Percentiles rank a stretch among this genome's conserved stretches.
These are phyloP conservation scores for Naganishia sp. DNA, from an alignment of 1,284 basidiomycete species.

Conservation along the genomic window DNA sequence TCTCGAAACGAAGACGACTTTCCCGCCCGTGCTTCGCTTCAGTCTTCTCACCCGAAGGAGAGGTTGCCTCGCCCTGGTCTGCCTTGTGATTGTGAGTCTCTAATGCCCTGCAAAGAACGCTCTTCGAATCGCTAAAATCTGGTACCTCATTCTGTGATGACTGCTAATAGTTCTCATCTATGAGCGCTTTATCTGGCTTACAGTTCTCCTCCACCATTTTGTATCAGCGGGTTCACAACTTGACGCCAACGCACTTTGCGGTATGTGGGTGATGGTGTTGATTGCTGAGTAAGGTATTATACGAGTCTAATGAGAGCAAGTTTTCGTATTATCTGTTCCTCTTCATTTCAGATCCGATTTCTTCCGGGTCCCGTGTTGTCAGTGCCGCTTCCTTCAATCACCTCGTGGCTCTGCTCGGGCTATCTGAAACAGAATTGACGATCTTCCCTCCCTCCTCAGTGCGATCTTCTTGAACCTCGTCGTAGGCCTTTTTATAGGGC, in stretches of 20 bases:
- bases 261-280: not conserved
- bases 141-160: not conserved
- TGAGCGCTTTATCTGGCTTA: no score
- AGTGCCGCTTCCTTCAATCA: no score
- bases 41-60: not conserved
- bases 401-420: no score
- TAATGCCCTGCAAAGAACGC: no score
- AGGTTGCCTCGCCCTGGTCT: not conserved
- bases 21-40: conserved; percentile 7
- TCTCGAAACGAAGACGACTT: conserved; percentile 1
- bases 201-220: not conserved
- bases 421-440: no score
- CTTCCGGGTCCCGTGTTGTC: no score
- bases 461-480: conserved; percentile 1
- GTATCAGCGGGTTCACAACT: not conserved
- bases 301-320: no score
- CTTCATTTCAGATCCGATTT: no score
- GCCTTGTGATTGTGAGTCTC: conserved; percentile 1
- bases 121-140: not conserved
- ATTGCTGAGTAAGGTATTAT: no score
- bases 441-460: not conserved
- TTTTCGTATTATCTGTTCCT: no score
- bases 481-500: not conserved
- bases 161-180: no score
- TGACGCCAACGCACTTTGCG: conserved; percentile 3